Percentiles rank a stretch among this genome's conserved stretches.
Conservation (phyloP, 2,329 filamentous ascomycete genomes). For the Rhynchosporium agropyri region DNA sequence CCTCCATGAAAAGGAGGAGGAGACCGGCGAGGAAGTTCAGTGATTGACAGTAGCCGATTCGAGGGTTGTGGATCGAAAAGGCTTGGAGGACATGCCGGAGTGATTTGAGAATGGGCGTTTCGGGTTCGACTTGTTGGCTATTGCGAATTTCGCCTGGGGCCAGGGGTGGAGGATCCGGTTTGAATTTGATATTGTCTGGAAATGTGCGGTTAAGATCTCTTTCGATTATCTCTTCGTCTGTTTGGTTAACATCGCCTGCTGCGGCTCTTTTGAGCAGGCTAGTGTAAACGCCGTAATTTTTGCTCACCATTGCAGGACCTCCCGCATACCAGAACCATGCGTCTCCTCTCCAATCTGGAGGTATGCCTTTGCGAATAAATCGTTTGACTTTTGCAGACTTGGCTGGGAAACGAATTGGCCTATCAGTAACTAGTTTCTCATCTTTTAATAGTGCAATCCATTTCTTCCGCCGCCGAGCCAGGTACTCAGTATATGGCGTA, state of each 20-base stretch:
- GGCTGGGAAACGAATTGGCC: conserved; percentile 77
- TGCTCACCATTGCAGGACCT: conserved; percentile 75
- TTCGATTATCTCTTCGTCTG: conserved; percentile 89
- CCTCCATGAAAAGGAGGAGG: conserved; percentile 82
- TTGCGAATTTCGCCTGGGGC: conserved; percentile 41
- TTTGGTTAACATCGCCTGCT: conserved; percentile 61
- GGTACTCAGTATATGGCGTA: conserved; percentile 70
- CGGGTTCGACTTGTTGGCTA: conserved; percentile 44
- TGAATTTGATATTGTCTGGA: conserved; percentile 90
- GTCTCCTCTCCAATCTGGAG: conserved; percentile 89
- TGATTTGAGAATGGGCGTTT: conserved; percentile 78
- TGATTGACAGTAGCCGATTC: conserved; percentile 93
- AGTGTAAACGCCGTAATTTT: conserved; percentile 77
- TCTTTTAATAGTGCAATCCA: conserved; percentile 81
- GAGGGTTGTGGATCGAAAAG: conserved; percentile 87
- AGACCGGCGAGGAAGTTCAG: conserved; percentile 93
- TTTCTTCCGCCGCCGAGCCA: conserved; percentile 75
- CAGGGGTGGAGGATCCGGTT: conserved; percentile 53
- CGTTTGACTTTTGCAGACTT: conserved; percentile 83
- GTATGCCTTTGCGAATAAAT: conserved; percentile 90
- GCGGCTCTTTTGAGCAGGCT: conserved; percentile 66
- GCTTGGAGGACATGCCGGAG: conserved; percentile 85
- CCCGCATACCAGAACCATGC: conserved; percentile 98
- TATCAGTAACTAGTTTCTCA: conserved; percentile 69
- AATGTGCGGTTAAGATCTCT: conserved; percentile 92